Base-by-base conservation (phyloP, 306 rosid species). In the Rosa persica region DNA sequence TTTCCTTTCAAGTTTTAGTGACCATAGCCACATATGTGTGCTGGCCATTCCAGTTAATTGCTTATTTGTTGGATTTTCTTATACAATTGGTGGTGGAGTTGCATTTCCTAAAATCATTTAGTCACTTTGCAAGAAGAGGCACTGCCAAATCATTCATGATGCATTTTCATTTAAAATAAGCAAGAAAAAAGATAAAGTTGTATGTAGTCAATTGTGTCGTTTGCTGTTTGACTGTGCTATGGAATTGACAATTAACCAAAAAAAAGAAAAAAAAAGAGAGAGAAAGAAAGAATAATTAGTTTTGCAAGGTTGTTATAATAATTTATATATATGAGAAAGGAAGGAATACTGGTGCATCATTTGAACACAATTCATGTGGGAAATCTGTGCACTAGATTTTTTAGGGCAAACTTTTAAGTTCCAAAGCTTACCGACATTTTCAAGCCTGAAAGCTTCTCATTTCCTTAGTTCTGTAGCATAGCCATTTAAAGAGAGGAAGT, bases 1-100 rank as follows among this genome's bases (percentile, higher is more conserved):
- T 75, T 83, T 82, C 66, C 78, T 46, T 44, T 60, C 48, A 15
- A 9, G 38, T 20, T 80, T 68, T 76, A 57, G 40, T 6, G 70
- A 79, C 72, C 64, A 67, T 20, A 72, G 71, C 72, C 42, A 70
- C 58, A n/a, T 76, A 34, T 30, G 69, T 81, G 51, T 52, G 48
- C 61, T 61, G 61, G 48, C 34, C 74, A 49, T 67, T 60, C 49
- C 65, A 36, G 20, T 58, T 38, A 58, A 46, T 83, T 79, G 46
- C 34, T 60, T 79, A 51, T 77, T 73, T 78, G 46, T 20, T 78
- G 58, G 70, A 71, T 27, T 38, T 36, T 76, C 62, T 76, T 27
- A 46, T 76, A 39, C 68, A 48, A 70, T 51, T 17, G 42, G 71
- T 70, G 67, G 73, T 70, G 58, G 67, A 76, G 77, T 58, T 76